These are phyloP conservation scores for Pueraria montana DNA, from an alignment of 306 rosid genomes.

Conservation along the genomic window DNA sequence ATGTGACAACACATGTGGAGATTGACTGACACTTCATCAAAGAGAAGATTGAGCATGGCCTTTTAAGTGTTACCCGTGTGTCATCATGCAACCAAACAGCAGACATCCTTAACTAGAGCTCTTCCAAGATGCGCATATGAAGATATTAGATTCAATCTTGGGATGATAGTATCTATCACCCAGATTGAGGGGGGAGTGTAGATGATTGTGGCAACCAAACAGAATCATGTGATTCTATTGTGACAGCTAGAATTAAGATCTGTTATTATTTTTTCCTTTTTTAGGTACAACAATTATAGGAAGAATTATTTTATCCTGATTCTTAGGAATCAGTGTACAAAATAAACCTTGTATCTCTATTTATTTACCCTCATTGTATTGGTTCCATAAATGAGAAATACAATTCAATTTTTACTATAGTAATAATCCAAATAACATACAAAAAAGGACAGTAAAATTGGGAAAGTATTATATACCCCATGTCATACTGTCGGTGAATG, in stretches of 20 bases:
- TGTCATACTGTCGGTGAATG: slow-evolving; percentile 71
- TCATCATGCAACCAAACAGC: neutral
- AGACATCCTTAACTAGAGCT: neutral
- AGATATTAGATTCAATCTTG: neutral
- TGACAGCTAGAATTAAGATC: neutral
- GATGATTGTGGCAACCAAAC: neutral
- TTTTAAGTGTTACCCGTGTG: neutral
- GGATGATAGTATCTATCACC: too few relatives aligned
- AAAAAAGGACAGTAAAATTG: slow-evolving; percentile 35
- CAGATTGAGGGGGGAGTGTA: neutral
- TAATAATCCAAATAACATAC: neutral
- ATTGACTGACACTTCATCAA: too few relatives aligned
- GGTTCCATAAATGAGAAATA: neutral
- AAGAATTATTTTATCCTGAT: neutral
- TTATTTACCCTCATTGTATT: too few relatives aligned
- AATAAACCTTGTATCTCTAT: neutral
- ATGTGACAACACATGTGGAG: too few relatives aligned
- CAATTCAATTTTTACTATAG: too few relatives aligned
- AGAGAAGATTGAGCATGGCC: too few relatives aligned
- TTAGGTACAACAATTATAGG: neutral
- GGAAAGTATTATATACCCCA: slow-evolving; percentile 79
- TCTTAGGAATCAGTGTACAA: neutral
- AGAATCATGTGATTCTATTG: neutral
- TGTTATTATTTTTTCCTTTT: neutral
- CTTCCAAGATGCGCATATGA: neutral